Evolutionary conservation across 768 basidiomycete species (phyloP).

Genomic region (Russula sp.): DNA sequence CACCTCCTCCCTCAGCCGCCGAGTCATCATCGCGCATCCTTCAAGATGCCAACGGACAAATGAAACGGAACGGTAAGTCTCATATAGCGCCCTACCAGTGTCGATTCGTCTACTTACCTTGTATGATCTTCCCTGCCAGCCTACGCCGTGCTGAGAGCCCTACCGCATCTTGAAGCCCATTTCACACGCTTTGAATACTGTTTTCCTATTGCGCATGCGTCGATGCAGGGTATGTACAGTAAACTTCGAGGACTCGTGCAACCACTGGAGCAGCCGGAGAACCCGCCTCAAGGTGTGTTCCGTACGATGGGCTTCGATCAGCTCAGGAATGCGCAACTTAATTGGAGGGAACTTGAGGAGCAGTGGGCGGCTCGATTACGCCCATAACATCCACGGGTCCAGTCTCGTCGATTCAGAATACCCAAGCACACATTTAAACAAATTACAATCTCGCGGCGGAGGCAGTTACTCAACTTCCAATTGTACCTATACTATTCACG

Average conservation of each 20-base stretch:
- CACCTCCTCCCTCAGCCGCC: constrained; percentile 12
- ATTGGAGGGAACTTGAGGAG: neutral
- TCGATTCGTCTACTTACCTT: neutral
- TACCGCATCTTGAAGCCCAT: constrained; percentile 4
- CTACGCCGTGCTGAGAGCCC: neutral
- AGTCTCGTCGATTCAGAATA: neutral
- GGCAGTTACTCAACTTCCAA: neutral
- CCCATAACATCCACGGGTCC: neutral
- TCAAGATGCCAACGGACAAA: neutral
- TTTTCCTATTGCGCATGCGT: constrained; percentile 6
- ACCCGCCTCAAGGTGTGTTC: constrained; percentile 14
- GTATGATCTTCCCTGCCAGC: neutral
- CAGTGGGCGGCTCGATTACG: constrained; percentile 12
- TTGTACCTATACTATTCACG: constrained; percentile 3
- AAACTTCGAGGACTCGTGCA: constrained; percentile 7
- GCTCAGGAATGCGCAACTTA: constrained; percentile 8
- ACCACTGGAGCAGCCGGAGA: constrained; percentile 15
- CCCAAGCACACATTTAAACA: neutral
- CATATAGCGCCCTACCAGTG: neutral
- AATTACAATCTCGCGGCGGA: neutral
- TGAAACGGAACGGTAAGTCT: constrained; percentile 2
- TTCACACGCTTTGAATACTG: constrained; percentile 8
- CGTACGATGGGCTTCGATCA: constrained; percentile 5
- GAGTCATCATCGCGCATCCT: neutral
- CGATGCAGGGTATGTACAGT: constrained; percentile 10